Percentiles rank a stretch among this genome's conserved stretches.
Evolutionary conservation across 495 filamentous ascomycete genomes (phyloP).

Genomic region (Immersiella caudata): DNA sequence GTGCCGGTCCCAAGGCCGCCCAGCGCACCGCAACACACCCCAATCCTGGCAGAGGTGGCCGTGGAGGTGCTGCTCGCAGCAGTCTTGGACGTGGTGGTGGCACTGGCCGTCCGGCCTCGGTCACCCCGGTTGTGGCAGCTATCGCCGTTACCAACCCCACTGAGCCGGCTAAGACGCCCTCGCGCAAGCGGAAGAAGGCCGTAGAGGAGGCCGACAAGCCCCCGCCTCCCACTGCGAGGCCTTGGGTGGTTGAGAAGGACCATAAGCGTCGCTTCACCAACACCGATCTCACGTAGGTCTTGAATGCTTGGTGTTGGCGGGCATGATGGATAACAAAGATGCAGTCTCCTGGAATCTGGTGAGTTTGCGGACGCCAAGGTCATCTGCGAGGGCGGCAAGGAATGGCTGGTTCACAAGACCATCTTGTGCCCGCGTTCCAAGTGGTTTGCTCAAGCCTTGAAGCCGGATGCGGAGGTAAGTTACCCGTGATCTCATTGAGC

Average conservation of each 20-base stretch:
- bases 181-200: neutral
- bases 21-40: too few relatives aligned
- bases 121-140: too few relatives aligned
- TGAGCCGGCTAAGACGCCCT: neutral
- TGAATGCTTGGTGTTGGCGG: neutral
- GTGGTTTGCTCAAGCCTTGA: constrained; percentile 25
- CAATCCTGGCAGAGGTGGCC: too few relatives aligned
- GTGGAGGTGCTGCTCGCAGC: too few relatives aligned
- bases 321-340: neutral
- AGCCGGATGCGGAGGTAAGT: neutral
- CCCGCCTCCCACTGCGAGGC: neutral
- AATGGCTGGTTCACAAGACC: constrained; percentile 32
- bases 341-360: constrained; percentile 22
- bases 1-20: too few relatives aligned
- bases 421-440: constrained; percentile 20
- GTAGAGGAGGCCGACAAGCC: neutral
- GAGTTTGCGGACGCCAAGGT: constrained; percentile 23
- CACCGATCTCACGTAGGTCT: neutral
- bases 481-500: neutral
- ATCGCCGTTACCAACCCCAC: neutral
- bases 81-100: too few relatives aligned
- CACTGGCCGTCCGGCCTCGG: too few relatives aligned
- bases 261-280: neutral
- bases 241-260: neutral
- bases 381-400: constrained; percentile 5